Conservation (phyloP, 208 protist genomes). For the Trypanosoma melophagium region DNA sequence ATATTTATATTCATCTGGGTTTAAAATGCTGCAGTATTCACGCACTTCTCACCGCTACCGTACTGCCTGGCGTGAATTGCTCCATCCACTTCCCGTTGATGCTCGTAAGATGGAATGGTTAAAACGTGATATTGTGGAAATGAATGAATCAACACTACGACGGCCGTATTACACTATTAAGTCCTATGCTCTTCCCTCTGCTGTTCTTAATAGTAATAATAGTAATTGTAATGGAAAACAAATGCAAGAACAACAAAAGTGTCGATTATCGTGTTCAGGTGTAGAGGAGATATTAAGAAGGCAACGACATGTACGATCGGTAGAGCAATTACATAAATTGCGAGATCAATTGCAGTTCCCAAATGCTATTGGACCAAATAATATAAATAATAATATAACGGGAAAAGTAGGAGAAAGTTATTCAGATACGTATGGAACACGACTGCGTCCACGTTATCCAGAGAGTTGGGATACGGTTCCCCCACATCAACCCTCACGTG, state of each 20-base stretch:
- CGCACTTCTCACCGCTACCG: slow-evolving; percentile 43
- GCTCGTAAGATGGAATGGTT: slow-evolving; percentile 78
- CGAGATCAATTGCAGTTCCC: slow-evolving; percentile 62
- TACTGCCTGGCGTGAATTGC: slow-evolving; percentile 86
- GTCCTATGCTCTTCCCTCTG: slow-evolving; percentile 29
- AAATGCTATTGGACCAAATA: slow-evolving; percentile 13
- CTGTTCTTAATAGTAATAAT: not conserved
- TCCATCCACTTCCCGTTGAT: slow-evolving; percentile 67
- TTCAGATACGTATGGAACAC: slow-evolving; percentile 62
- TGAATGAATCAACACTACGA: slow-evolving; percentile 75
- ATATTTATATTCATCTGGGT: slow-evolving; percentile 10
- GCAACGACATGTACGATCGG: slow-evolving; percentile 43
- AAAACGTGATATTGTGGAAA: slow-evolving; percentile 83
- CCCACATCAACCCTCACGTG: slow-evolving; percentile 76
- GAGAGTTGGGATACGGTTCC: slow-evolving; percentile 86
- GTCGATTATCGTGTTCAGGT: slow-evolving; percentile 12
- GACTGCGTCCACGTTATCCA: slow-evolving; percentile 80
- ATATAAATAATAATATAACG: not conserved
- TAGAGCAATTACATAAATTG: slow-evolving; percentile 53
- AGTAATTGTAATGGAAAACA: not conserved
- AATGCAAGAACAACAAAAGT: not conserved
- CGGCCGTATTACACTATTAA: slow-evolving; percentile 87
- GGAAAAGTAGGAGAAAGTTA: slow-evolving; percentile 31
- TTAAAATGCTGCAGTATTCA: slow-evolving; percentile 41
- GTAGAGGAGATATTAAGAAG: slow-evolving; percentile 37